These are phyloP conservation scores for Pistacia atlantica DNA, from an alignment of 345 rosid species.

Conservation along the genomic window DNA sequence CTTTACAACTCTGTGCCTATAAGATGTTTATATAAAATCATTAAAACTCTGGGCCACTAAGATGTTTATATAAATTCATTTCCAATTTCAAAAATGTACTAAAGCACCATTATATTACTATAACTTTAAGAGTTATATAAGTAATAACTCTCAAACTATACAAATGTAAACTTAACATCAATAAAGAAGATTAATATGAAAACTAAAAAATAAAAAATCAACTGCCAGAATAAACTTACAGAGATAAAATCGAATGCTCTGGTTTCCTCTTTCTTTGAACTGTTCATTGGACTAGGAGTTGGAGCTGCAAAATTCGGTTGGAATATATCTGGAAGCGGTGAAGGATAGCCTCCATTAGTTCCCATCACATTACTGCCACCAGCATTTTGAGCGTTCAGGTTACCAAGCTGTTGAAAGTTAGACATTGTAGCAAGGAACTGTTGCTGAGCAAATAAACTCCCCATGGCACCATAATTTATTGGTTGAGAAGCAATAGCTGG, in stretches of 20 bases:
- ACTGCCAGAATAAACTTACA: constrained; percentile 49
- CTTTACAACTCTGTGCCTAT: no score
- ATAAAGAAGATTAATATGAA: neutral
- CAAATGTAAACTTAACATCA: neutral
- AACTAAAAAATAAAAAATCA: constrained; percentile 8
- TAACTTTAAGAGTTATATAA: neutral
- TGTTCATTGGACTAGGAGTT: constrained; percentile 55
- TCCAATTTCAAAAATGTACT: no score
- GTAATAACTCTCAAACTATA: neutral
- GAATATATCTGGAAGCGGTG: constrained; percentile 84
- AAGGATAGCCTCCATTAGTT: constrained; percentile 43
- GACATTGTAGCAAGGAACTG: constrained; percentile 78
- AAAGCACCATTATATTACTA: neutral
- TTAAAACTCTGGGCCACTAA: no score
- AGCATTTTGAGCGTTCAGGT: constrained; percentile 54
- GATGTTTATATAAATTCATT: no score
- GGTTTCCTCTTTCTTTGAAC: constrained; percentile 76
- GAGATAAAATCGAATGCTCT: constrained; percentile 95
- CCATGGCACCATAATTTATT: constrained; percentile 68
- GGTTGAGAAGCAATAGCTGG: constrained; percentile 67
- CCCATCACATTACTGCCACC: constrained; percentile 39
- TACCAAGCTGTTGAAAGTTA: constrained; percentile 71
- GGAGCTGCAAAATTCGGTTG: constrained; percentile 67
- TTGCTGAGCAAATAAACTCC: constrained; percentile 72
- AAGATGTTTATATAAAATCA: no score